Evolutionary conservation across 805 yeast species (phyloP).

Genomic region (Lachancea cidri): DNA sequence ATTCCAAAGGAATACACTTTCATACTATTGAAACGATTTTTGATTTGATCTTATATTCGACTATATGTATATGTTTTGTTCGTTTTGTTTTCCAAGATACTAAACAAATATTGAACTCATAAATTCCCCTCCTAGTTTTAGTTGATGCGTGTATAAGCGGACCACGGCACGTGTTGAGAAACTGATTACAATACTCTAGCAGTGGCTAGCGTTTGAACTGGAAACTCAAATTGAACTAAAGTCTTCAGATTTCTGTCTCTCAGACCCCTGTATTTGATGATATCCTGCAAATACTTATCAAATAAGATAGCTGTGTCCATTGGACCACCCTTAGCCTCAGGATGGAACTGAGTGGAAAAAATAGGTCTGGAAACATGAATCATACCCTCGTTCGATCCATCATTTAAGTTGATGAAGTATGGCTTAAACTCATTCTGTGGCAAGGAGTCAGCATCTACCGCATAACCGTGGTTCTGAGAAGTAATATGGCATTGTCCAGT

Average conservation of each 20-base stretch:
- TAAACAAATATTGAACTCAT: too few species aligned
- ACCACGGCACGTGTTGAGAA: too few species aligned
- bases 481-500: conserved; percentile 97
- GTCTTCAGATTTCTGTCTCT: conserved; percentile 26
- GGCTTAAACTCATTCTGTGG: conserved; percentile 68
- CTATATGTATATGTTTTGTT: too few species aligned
- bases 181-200: conserved; percentile 27
- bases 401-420: conserved; percentile 89
- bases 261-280: conserved; percentile 47
- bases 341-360: conserved; percentile 97
- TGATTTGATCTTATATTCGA: too few species aligned
- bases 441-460: conserved; percentile 80
- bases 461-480: conserved; percentile 98
- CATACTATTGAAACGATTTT: too few species aligned
- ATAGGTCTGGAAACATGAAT: conserved; percentile 81
- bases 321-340: conserved; percentile 99
- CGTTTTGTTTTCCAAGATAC: too few species aligned
- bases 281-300: conserved; percentile 77
- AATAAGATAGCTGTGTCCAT: conserved; percentile 86
- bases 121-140: too few species aligned
- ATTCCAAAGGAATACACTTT: too few species aligned
- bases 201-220: conserved; percentile 25
- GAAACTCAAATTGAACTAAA: conserved; percentile 11
- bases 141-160: too few species aligned
- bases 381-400: conserved; percentile 97